phyloP scores from a whole-genome alignment of 2,329 filamentous ascomycete species.

The Aspergillus pseudoglaucus region DNA sequence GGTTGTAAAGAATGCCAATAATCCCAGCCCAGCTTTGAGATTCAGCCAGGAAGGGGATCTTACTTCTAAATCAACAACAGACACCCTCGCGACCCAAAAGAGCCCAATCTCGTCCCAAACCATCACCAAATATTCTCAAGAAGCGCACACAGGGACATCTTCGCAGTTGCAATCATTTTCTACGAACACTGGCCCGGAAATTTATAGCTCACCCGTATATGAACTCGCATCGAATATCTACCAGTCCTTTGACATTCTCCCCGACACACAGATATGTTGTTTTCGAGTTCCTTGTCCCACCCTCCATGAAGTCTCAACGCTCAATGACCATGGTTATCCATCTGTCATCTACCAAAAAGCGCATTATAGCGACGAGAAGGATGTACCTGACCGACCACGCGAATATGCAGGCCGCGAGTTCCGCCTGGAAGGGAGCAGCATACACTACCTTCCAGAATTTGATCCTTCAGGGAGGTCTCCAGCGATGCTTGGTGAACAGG shows the following conservation, averaged over 20 bases:
- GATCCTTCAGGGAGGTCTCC: conserved; percentile 55
- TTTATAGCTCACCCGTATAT: conserved; percentile 12
- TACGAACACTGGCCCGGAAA: conserved; percentile 5
- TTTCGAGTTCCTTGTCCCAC: conserved; percentile 22
- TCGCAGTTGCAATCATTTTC: conserved; percentile 16
- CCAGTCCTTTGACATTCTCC: conserved; percentile 24
- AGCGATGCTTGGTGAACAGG: conserved; percentile 51
- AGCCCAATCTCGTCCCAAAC: conserved; percentile 7
- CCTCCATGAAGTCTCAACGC: conserved; percentile 47
- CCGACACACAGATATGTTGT: conserved; percentile 15
- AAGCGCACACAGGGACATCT: conserved; percentile 6
- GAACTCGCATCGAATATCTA: conserved; percentile 17
- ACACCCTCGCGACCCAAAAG: conserved; percentile 10
- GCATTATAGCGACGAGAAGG: conserved; percentile 75
- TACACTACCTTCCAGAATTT: conserved; percentile 76
- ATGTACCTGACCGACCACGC: conserved; percentile 68
- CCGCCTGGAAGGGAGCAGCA: conserved; percentile 63
- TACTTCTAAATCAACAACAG: conserved; percentile 43
- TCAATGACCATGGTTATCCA: conserved; percentile 53
- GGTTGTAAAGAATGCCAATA: conserved; percentile 69
- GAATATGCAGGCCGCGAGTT: conserved; percentile 90
- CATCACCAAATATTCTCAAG: conserved; percentile 2
- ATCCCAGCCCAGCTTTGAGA: conserved; percentile 56
- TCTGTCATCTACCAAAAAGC: conserved; percentile 75
- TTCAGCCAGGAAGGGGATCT: conserved; percentile 57